Conservation (phyloP, 1,284 basidiomycete species). For the Cyathus pygmaeus region DNA sequence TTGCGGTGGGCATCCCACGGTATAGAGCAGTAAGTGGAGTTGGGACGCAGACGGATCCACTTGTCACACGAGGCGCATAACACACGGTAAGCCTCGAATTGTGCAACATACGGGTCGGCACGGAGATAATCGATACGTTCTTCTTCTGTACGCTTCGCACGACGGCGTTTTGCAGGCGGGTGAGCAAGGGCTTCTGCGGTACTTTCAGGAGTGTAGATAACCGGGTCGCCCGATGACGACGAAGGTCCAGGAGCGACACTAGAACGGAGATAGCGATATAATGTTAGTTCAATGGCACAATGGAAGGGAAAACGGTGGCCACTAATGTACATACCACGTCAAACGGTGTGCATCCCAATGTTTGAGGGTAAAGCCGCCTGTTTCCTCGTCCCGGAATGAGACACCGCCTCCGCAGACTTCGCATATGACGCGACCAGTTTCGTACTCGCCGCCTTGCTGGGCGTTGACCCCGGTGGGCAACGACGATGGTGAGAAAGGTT, state of each 20-base stretch:
- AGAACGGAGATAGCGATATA: neutral
- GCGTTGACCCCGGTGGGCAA: constrained; percentile 20
- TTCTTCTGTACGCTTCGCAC: constrained; percentile 81
- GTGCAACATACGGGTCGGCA: constrained; percentile 77
- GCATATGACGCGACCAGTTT: constrained; percentile 71
- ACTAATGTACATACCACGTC: constrained; percentile 58
- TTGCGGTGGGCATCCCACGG: constrained; percentile 83
- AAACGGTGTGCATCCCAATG: constrained; percentile 75
- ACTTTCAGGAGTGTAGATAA: constrained; percentile 54
- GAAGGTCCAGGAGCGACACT: constrained; percentile 11
- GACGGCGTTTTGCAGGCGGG: constrained; percentile 67
- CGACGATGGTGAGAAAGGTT: constrained; percentile 14
- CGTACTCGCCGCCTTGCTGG: constrained; percentile 50
- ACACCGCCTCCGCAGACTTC: constrained; percentile 67
- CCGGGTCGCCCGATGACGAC: constrained; percentile 31
- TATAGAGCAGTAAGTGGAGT: constrained; percentile 85
- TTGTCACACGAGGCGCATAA: constrained; percentile 81
- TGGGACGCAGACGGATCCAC: constrained; percentile 82
- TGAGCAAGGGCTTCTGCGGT: constrained; percentile 50
- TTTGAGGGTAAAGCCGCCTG: constrained; percentile 69
- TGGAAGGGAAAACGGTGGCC: constrained; percentile 1
- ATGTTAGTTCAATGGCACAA: constrained; percentile 2
- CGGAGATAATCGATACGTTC: constrained; percentile 80
- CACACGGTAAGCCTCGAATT: constrained; percentile 82
- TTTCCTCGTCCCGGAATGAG: constrained; percentile 69